These are phyloP conservation scores for Zymoseptoria pseudotritici DNA, from an alignment of 2,329 filamentous ascomycete species.

Conservation along the genomic window DNA sequence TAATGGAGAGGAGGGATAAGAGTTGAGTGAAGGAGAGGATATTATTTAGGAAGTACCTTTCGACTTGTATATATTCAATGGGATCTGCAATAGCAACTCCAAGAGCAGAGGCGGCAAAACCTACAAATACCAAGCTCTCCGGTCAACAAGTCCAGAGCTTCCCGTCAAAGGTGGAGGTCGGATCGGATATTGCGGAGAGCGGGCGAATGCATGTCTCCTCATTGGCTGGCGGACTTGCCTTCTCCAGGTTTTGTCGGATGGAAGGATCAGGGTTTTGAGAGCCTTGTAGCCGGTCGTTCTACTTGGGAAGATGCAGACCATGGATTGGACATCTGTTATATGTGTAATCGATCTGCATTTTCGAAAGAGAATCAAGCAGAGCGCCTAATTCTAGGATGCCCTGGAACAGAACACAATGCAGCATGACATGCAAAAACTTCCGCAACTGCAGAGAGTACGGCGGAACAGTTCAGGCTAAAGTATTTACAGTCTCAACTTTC, in stretches of 20 bases:
- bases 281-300: not conserved
- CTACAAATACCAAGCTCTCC: not conserved
- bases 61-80: not conserved
- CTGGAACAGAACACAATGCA: too few species aligned
- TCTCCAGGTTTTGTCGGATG: not conserved
- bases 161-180: not conserved
- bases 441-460: not conserved
- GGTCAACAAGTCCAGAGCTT: not conserved
- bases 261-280: not conserved
- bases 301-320: too few species aligned
- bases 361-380: not conserved
- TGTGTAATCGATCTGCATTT: not conserved
- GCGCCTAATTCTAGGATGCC: too few species aligned
- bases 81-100: not conserved
- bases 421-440: not conserved
- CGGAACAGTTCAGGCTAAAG: not conserved
- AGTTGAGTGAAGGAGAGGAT: not conserved
- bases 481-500: not conserved
- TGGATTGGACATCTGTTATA: not conserved
- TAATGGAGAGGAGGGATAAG: not conserved
- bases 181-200: not conserved
- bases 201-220: too few species aligned
- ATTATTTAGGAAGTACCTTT: not conserved
- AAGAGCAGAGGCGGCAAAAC: not conserved
- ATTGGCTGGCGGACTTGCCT: not conserved